phyloP scores from a whole-genome alignment of 1,284 basidiomycete genomes.

The Volvariella surrecta region DNA sequence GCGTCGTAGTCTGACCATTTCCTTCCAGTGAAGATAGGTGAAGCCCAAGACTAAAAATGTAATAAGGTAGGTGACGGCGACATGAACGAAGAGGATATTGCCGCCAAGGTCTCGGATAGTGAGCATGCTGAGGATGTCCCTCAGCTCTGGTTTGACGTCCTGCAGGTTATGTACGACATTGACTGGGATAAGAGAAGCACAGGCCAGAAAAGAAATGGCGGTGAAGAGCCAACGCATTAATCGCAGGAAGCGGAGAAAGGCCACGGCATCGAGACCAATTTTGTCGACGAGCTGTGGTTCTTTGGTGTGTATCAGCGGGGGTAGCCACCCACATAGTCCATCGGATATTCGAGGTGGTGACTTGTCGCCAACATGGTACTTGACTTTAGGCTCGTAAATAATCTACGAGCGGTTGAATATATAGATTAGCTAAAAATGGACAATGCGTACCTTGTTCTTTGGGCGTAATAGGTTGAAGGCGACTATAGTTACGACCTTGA shows the following conservation, averaged over 20 bases:
- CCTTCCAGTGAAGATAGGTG: slow-evolving; percentile 67
- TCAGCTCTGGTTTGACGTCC: slow-evolving; percentile 37
- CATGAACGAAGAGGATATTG: slow-evolving; percentile 64
- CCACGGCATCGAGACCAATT: slow-evolving; percentile 88
- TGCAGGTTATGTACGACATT: slow-evolving; percentile 62
- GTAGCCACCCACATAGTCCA: slow-evolving; percentile 82
- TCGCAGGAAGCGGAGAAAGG: slow-evolving; percentile 87
- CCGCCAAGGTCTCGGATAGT: slow-evolving; percentile 73
- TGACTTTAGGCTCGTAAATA: slow-evolving; percentile 80
- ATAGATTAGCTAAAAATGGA: slow-evolving; percentile 4
- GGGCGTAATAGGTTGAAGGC: slow-evolving; percentile 75
- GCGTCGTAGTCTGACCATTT: slow-evolving; percentile 61
- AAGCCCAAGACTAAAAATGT: slow-evolving; percentile 56
- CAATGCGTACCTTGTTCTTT: slow-evolving; percentile 55
- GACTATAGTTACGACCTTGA: slow-evolving; percentile 52
- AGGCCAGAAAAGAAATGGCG: slow-evolving; percentile 56
- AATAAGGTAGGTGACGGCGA: slow-evolving; percentile 69
- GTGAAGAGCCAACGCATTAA: slow-evolving; percentile 80
- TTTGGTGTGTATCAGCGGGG: slow-evolving; percentile 75
- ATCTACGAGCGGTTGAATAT: slow-evolving; percentile 20
- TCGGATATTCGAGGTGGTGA: slow-evolving; percentile 76
- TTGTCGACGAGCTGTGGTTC: slow-evolving; percentile 87
- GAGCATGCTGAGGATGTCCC: slow-evolving; percentile 64
- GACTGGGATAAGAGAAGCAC: slow-evolving; percentile 75
- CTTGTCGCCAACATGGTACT: slow-evolving; percentile 81